Percentiles rank a stretch among this genome's conserved stretches.
phyloP scores from a whole-genome alignment of 495 filamentous ascomycete species.

The Aspergillus conjunctus region DNA sequence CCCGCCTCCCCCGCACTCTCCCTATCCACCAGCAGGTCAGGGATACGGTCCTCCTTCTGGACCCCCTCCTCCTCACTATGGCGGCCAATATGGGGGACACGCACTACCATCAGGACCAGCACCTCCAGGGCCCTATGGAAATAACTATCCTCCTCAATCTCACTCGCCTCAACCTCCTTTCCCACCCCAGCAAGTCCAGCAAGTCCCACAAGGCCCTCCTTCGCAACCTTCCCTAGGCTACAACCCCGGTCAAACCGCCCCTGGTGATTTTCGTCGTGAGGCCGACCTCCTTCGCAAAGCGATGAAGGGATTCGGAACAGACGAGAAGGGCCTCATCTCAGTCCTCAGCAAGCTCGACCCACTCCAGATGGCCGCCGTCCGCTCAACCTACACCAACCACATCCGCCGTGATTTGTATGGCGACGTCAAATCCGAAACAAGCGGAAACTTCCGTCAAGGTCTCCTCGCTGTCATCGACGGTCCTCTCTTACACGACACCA shows the following conservation, averaged over 20 bases:
- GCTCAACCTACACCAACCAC: conserved; percentile 61
- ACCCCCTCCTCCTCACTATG: conserved; percentile 14
- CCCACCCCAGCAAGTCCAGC: conserved; percentile 13
- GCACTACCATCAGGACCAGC: conserved; percentile 27
- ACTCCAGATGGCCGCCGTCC: conserved; percentile 69
- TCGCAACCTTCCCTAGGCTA: conserved; percentile 64
- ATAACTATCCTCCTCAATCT: conserved; percentile 9
- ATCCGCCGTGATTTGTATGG: conserved; percentile 67
- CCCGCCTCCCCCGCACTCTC: conserved; percentile 33
- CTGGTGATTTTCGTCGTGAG: conserved; percentile 63
- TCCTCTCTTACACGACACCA: conserved; percentile 70
- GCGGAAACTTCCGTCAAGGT: conserved; percentile 68
- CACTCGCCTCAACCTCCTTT: conserved; percentile 26
- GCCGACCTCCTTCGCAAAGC: conserved; percentile 72
- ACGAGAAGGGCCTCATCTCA: conserved; percentile 72
- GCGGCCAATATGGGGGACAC: neutral
- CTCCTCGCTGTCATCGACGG: conserved; percentile 75
- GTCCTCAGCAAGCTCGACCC: conserved; percentile 69
- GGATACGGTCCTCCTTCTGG: conserved; percentile 20
- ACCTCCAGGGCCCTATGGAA: conserved; percentile 8
- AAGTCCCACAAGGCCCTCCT: conserved; percentile 30
- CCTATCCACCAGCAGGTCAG: conserved; percentile 18
- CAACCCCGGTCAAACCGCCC: conserved; percentile 60
- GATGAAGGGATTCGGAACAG: conserved; percentile 91
- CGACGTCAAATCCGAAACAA: conserved; percentile 75